These are phyloP conservation scores for Tricholoma matsutake DNA, from an alignment of 768 basidiomycete species.

Conservation along the genomic window DNA sequence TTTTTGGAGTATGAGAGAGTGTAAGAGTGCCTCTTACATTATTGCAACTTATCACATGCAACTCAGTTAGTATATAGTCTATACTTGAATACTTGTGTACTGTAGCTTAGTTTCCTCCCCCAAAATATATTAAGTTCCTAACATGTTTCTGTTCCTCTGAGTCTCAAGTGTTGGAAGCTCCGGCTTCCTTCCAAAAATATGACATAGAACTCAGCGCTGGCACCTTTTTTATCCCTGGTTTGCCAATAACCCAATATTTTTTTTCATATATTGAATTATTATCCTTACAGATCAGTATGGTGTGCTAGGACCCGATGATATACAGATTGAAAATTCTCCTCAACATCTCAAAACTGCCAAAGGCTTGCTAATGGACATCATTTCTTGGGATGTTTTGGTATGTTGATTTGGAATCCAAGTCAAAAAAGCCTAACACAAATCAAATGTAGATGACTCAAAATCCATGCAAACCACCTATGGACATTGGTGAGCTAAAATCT, in stretches of 20 bases:
- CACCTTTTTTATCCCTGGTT: conserved; percentile 63
- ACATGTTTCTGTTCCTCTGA: no score
- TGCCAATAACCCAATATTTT: conserved; percentile 27
- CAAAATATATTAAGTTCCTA: no score
- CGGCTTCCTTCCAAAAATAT: conserved; percentile 26
- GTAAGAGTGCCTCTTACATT: no score
- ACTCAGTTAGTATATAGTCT: no score
- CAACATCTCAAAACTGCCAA: conserved; percentile 38
- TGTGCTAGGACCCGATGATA: conserved; percentile 49
- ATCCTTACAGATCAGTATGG: conserved; percentile 45
- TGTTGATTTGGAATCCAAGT: background rate
- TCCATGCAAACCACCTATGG: conserved; percentile 68
- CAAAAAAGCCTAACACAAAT: background rate
- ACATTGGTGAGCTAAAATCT: conserved; percentile 44
- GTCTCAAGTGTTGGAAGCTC: no score
- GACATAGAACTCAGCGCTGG: conserved; percentile 54
- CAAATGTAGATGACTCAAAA: conserved; percentile 50
- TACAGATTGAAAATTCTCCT: conserved; percentile 52
- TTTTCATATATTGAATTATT: background rate
- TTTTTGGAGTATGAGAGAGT: no score
- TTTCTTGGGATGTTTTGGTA: conserved; percentile 58
- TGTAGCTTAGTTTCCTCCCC: no score
- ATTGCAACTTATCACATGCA: no score
- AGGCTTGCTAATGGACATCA: conserved; percentile 44
- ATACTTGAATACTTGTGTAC: no score